Conservation (phyloP, 2,329 filamentous ascomycete species). For the Beauveria brongniartii region DNA sequence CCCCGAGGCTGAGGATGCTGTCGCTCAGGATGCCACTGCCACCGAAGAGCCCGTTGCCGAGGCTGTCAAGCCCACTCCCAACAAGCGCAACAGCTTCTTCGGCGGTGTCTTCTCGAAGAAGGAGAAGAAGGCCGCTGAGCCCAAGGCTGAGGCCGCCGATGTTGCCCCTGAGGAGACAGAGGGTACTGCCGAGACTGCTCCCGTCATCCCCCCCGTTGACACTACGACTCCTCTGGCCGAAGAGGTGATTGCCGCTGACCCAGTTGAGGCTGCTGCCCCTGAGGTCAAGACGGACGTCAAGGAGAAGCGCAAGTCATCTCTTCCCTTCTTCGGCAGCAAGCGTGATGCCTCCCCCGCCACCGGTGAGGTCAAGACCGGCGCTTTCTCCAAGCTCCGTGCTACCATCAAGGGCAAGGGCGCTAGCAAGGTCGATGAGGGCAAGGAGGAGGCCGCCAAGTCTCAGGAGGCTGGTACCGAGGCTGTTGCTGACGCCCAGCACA, state of each 20-base stretch:
- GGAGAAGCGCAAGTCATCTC: constrained; percentile 77
- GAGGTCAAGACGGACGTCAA: constrained; percentile 58
- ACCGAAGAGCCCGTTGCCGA: constrained; percentile 27
- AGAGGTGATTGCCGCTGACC: constrained; percentile 42
- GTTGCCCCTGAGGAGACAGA: constrained; percentile 31
- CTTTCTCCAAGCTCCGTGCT: constrained; percentile 54
- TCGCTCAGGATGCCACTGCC: constrained; percentile 25
- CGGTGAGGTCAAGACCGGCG: constrained; percentile 44
- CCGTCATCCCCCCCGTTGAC: constrained; percentile 53
- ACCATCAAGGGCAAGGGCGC: constrained; percentile 43
- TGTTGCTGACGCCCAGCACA: constrained; percentile 19
- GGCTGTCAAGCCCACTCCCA: constrained; percentile 41
- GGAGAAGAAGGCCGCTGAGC: constrained; percentile 51
- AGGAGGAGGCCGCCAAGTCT: constrained; percentile 23
- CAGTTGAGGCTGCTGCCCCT: constrained; percentile 35
- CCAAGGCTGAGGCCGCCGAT: constrained; percentile 32
- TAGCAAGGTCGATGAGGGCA: constrained; percentile 32
- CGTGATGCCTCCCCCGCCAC: constrained; percentile 57
- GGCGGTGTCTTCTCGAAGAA: constrained; percentile 43
- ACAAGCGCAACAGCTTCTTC: constrained; percentile 52
- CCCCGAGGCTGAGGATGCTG: constrained; percentile 24
- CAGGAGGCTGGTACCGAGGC: constrained; percentile 30
- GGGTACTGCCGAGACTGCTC: constrained; percentile 42
- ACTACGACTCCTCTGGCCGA: constrained; percentile 47
- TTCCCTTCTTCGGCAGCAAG: constrained; percentile 70